These are phyloP conservation scores for Fusarium sambucinum DNA, from an alignment of 2,329 filamentous ascomycete species.

Conservation along the genomic window DNA sequence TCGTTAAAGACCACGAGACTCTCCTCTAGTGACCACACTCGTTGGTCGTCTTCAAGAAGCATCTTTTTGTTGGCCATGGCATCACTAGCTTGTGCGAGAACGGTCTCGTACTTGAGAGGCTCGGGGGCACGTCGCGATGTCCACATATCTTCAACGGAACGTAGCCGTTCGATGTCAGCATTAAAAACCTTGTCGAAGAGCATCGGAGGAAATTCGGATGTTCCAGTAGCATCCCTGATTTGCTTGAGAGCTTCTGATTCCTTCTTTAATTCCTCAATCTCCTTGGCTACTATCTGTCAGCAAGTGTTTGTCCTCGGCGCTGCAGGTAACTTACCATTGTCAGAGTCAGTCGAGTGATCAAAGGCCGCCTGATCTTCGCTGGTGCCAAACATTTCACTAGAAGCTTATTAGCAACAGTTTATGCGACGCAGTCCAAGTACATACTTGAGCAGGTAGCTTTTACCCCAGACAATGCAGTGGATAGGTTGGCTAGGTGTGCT, in stretches of 20 bases:
- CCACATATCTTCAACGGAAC: slow-evolving; percentile 97
- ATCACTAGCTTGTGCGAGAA: slow-evolving; percentile 65
- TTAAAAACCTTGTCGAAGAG: slow-evolving; percentile 96
- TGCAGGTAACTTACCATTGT: slow-evolving; percentile 71
- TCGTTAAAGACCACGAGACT: slow-evolving; percentile 89
- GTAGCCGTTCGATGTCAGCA: slow-evolving; percentile 83
- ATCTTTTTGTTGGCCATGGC: slow-evolving; percentile 66
- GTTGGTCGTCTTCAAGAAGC: slow-evolving; percentile 75
- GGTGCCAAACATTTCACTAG: slow-evolving; percentile 84
- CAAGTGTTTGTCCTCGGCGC: background rate
- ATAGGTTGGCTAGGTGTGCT: slow-evolving; percentile 97
- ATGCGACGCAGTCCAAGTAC: slow-evolving; percentile 45
- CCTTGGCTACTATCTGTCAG: slow-evolving; percentile 62
- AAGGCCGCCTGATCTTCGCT: slow-evolving; percentile 88
- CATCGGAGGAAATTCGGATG: slow-evolving; percentile 78
- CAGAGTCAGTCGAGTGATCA: slow-evolving; percentile 82
- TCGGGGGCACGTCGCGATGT: slow-evolving; percentile 81
- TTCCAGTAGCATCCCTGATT: slow-evolving; percentile 85
- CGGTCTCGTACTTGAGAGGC: slow-evolving; percentile 74
- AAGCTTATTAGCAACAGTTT: slow-evolving; percentile 11
- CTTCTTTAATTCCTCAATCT: slow-evolving; percentile 87
- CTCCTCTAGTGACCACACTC: slow-evolving; percentile 83
- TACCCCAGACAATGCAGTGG: slow-evolving; percentile 98
- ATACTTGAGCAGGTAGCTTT: slow-evolving; percentile 89
- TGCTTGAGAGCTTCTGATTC: slow-evolving; percentile 87